A percentile compares a stretch with the other conserved stretches of the same genome.
Conservation (phyloP, 1,284 basidiomycete genomes). For the Rhodofomes roseus region DNA sequence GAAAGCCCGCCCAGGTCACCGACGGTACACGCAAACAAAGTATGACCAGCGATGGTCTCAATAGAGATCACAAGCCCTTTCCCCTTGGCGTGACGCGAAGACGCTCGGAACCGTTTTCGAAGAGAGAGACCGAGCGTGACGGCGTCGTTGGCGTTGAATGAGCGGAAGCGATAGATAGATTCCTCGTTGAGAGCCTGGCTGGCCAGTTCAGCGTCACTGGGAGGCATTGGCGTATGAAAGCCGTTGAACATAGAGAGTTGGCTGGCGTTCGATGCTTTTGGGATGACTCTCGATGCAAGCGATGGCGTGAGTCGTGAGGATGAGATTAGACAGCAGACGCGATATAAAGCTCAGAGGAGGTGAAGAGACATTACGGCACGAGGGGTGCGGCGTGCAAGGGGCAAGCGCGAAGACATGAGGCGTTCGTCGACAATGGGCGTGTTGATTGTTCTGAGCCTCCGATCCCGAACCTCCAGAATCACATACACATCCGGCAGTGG, state of each 20-base stretch:
- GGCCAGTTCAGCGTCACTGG: constrained; percentile 69
- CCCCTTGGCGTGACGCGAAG: constrained; percentile 65
- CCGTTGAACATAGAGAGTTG: constrained; percentile 43
- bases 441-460: constrained; percentile 1
- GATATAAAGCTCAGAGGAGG: not conserved
- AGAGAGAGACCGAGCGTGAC: constrained; percentile 76
- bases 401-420: constrained; percentile 3
- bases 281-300: not conserved
- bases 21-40: constrained; percentile 75
- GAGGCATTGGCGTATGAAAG: constrained; percentile 52
- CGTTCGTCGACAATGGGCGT: constrained; percentile 3
- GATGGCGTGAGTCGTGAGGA: not conserved
- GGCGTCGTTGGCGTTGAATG: constrained; percentile 73
- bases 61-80: constrained; percentile 77
- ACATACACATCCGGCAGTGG: not conserved
- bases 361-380: constrained; percentile 1
- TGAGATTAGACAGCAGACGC: not conserved
- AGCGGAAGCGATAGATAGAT: constrained; percentile 59
- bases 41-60: constrained; percentile 73
- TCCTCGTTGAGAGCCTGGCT: constrained; percentile 68
- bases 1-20: constrained; percentile 65
- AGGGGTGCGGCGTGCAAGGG: not conserved
- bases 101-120: constrained; percentile 74
- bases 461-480: not conserved
- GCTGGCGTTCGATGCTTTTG: not conserved